phyloP scores from a whole-genome alignment of 1,139 yeast genomes.

The Yamadazyma aaseri region DNA sequence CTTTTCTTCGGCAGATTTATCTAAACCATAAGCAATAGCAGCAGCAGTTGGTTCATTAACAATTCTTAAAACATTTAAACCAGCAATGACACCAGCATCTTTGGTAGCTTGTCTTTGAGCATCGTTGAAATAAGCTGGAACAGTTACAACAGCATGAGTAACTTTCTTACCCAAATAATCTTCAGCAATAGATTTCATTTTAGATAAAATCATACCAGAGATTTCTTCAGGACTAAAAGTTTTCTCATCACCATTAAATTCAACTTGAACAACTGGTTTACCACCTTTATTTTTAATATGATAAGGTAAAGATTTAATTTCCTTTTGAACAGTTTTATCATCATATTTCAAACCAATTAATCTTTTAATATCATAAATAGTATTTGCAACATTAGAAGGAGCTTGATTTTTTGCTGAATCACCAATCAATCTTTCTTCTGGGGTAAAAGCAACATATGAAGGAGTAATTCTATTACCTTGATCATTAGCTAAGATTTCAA shows the following conservation, averaged over 20 bases:
- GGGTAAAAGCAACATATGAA: constrained; percentile 83
- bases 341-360: constrained; percentile 76
- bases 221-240: constrained; percentile 86
- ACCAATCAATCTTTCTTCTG: constrained; percentile 85
- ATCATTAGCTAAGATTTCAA: constrained; percentile 89
- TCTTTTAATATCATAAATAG: constrained; percentile 84
- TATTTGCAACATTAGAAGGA: constrained; percentile 74
- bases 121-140: constrained; percentile 97
- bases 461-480: constrained; percentile 97
- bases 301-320: constrained; percentile 80
- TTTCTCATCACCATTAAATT: constrained; percentile 65
- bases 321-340: constrained; percentile 78
- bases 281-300: constrained; percentile 64
- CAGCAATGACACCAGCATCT: constrained; percentile 97
- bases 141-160: constrained; percentile 93
- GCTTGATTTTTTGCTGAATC: constrained; percentile 96
- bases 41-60: constrained; percentile 99
- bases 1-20: constrained; percentile 60
- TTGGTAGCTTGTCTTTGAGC: constrained; percentile 99
- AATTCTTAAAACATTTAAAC: constrained; percentile 89
- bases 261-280: constrained; percentile 78
- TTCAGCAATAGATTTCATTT: constrained; percentile 93
- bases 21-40: constrained; percentile 96
- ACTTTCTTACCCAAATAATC: constrained; percentile 86
- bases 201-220: constrained; percentile 86